Evolutionary conservation across 768 basidiomycete genomes (phyloP).

Genomic region (Boletus reticuloceps): DNA sequence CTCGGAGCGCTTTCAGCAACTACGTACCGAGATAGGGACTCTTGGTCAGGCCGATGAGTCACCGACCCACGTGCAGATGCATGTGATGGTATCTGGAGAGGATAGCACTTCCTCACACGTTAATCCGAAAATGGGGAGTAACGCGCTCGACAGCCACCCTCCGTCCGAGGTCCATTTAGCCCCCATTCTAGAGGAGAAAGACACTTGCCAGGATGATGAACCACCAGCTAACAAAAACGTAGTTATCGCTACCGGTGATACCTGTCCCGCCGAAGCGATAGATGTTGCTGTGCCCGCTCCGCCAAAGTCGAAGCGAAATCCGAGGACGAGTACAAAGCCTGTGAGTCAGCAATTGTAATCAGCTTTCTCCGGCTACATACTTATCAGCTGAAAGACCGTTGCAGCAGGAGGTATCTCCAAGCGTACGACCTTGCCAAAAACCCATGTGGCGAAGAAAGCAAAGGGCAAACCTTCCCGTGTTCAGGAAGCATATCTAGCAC

Average conservation of each 20-base stretch:
- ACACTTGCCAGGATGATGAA: not conserved
- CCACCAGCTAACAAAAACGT: not conserved
- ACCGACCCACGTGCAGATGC: constrained; percentile 2
- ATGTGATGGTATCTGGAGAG: not conserved
- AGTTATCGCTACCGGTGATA: not conserved
- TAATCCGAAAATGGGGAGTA: not conserved
- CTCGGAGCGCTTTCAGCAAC: constrained; percentile 25
- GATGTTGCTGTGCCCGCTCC: not conserved
- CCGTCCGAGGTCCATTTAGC: not conserved
- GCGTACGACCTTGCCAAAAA: constrained; percentile 3
- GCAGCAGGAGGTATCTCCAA: constrained; percentile 20
- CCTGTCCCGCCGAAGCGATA: not conserved
- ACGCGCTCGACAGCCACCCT: not conserved
- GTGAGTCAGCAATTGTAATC: constrained; percentile 22
- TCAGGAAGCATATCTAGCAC: constrained; percentile 10
- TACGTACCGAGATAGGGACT: constrained; percentile 17
- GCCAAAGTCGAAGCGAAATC: constrained; percentile 21
- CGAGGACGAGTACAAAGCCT: constrained; percentile 22
- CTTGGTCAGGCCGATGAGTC: constrained; percentile 11
- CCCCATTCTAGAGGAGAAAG: constrained; percentile 1
- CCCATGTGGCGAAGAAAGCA: constrained; percentile 21
- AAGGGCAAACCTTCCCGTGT: constrained; percentile 13
- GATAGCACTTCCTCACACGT: not conserved
- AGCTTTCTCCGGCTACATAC: constrained; percentile 8
- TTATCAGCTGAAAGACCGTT: constrained; percentile 20